phyloP scores from a whole-genome alignment of 2,329 filamentous ascomycete genomes.

The Beauveria caledonica region DNA sequence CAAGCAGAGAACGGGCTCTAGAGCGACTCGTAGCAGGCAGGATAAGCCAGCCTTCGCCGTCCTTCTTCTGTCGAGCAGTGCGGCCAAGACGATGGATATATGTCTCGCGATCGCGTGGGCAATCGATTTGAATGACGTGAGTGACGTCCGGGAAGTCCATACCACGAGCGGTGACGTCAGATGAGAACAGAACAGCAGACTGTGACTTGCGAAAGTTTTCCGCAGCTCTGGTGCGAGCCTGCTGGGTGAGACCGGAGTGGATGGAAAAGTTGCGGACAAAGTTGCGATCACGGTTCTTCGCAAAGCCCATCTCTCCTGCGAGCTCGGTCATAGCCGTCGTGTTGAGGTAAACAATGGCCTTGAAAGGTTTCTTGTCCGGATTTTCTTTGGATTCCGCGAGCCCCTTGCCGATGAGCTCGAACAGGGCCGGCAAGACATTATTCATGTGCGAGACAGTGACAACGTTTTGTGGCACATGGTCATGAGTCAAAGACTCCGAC shows the following conservation, averaged over 20 bases:
- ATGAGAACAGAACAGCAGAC: slow-evolving; percentile 63
- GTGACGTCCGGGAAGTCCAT: slow-evolving; percentile 78
- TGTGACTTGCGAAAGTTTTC: slow-evolving; percentile 60
- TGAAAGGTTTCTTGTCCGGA: slow-evolving; percentile 57
- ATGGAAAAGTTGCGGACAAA: slow-evolving; percentile 46
- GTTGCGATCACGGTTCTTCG: slow-evolving; percentile 30
- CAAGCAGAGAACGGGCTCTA: slow-evolving; percentile 42
- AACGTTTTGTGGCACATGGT: slow-evolving; percentile 72
- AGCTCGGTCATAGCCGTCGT: slow-evolving; percentile 67
- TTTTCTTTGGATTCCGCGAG: slow-evolving; percentile 34
- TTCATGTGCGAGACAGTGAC: slow-evolving; percentile 60
- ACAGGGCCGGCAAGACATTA: slow-evolving; percentile 66
- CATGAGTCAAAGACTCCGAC: slow-evolving; percentile 78
- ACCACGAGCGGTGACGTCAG: slow-evolving; percentile 71
- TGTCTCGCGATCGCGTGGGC: slow-evolving; percentile 56
- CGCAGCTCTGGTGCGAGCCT: slow-evolving; percentile 58
- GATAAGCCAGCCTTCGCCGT: slow-evolving; percentile 63
- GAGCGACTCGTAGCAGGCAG: slow-evolving; percentile 46
- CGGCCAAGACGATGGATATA: slow-evolving; percentile 74
- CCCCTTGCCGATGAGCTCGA: slow-evolving; percentile 65
- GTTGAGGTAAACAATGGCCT: slow-evolving; percentile 90
- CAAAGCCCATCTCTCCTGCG: slow-evolving; percentile 42
- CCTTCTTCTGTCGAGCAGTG: slow-evolving; percentile 66
- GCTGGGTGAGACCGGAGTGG: slow-evolving; percentile 70
- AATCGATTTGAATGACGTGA: slow-evolving; percentile 68